phyloP scores from a whole-genome alignment of 495 filamentous ascomycete species.

The Neurospora sp. region DNA sequence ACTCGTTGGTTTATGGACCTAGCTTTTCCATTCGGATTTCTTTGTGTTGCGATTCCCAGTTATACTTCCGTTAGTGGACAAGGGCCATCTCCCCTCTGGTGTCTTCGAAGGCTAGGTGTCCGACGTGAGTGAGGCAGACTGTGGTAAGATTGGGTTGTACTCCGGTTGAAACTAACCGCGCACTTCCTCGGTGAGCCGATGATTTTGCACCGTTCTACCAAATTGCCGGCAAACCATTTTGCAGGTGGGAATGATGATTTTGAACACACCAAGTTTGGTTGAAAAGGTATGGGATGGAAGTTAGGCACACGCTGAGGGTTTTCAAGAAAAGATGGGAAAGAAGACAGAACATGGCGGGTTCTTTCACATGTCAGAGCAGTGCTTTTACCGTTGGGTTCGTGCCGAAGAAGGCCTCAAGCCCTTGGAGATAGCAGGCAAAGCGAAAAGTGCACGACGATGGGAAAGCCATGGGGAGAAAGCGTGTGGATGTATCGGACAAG shows the following conservation, averaged over 20 bases:
- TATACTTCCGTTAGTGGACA: neutral
- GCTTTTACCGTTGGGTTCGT: neutral
- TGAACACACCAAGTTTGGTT: neutral
- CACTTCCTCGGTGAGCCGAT: neutral
- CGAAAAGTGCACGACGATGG: neutral
- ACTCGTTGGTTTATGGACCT: neutral
- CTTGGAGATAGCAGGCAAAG: neutral
- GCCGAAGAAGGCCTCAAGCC: neutral
- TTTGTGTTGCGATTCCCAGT: neutral
- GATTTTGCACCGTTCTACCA: neutral
- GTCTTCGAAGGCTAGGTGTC: neutral
- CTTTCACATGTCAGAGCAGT: neutral
- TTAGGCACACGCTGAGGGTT: neutral
- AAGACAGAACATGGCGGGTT: neutral
- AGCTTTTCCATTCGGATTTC: neutral
- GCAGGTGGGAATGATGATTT: neutral
- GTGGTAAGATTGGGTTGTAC: neutral
- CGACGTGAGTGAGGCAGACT: neutral
- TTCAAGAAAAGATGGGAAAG: neutral
- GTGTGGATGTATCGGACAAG: neutral
- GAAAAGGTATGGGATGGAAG: neutral
- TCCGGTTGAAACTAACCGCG: neutral
- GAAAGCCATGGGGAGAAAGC: neutral
- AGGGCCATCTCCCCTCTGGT: neutral
- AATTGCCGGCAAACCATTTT: neutral